phyloP scores from a whole-genome alignment of 345 rosid species.

The Pseudoturritis turrita region DNA sequence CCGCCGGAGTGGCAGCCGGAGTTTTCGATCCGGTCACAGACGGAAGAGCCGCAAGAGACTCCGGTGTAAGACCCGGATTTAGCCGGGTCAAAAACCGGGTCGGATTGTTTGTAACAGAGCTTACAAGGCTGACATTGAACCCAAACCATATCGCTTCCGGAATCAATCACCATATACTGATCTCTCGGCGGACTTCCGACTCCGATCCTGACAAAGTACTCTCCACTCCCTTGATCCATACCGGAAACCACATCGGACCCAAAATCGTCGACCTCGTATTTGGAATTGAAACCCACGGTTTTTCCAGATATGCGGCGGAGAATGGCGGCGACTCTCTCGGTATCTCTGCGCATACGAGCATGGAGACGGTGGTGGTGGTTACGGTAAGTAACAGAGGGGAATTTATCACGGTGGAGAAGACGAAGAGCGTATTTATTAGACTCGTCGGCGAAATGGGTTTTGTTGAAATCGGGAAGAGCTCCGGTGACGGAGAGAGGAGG shows the following conservation, averaged over 20 bases:
- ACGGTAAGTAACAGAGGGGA: slow-evolving; percentile 26
- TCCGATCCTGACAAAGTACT: slow-evolving; percentile 85
- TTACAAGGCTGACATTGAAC: slow-evolving; percentile 94
- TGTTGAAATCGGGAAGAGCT: slow-evolving; percentile 20
- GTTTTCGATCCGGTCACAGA: slow-evolving; percentile 71
- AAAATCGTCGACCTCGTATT: slow-evolving; percentile 43
- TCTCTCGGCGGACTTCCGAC: slow-evolving; percentile 84
- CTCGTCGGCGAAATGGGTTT: slow-evolving; percentile 5
- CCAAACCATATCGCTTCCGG: slow-evolving; percentile 98
- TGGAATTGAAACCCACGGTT: neutral
- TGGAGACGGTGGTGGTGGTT: slow-evolving; percentile 50
- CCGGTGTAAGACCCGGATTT: slow-evolving; percentile 67
- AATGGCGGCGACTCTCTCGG: slow-evolving; percentile 48
- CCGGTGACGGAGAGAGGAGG: slow-evolving; percentile 25
- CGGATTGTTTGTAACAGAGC: slow-evolving; percentile 82
- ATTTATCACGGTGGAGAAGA: slow-evolving; percentile 66
- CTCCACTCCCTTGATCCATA: slow-evolving; percentile 95
- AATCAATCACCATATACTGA: slow-evolving; percentile 87
- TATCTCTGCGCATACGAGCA: slow-evolving; percentile 67
- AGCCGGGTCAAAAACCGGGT: slow-evolving; percentile 90
- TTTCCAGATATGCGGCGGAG: slow-evolving; percentile 43
- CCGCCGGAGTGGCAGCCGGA: slow-evolving; percentile 72
- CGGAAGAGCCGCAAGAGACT: slow-evolving; percentile 71
- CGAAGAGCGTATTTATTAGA: slow-evolving; percentile 35
- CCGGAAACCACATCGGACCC: slow-evolving; percentile 94